Evolutionary conservation across 768 basidiomycete species (phyloP).

Genomic region (Kwoniella mangroviensis): DNA sequence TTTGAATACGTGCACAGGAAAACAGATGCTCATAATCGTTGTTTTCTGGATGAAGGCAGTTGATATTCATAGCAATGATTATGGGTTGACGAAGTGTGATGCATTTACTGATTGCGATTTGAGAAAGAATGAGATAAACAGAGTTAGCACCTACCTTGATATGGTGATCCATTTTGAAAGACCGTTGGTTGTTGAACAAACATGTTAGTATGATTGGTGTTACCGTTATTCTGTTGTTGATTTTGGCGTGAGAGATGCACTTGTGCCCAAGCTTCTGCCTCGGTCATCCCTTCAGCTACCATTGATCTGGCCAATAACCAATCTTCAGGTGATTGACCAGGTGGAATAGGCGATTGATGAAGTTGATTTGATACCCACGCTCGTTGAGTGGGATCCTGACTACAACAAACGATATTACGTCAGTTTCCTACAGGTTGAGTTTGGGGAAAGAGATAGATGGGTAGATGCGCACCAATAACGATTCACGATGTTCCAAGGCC

Average conservation of each 20-base stretch:
- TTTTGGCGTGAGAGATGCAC: constrained; percentile 11
- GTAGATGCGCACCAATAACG: constrained; percentile 23
- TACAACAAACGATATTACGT: constrained; percentile 1
- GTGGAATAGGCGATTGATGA: constrained; percentile 13
- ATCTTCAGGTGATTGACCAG: constrained; percentile 28
- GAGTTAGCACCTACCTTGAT: constrained; percentile 25
- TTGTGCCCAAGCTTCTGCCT: constrained; percentile 32
- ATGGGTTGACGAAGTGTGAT: not conserved
- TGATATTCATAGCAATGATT: not conserved
- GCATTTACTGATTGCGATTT: not conserved
- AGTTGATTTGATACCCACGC: constrained; percentile 26
- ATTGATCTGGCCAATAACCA: constrained; percentile 36
- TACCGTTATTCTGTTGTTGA: constrained; percentile 5
- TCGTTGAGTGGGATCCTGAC: constrained; percentile 20
- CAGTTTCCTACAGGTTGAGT: not conserved
- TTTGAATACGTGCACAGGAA: not conserved
- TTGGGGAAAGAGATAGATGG: not conserved
- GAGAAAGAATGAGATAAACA: not conserved
- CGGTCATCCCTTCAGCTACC: constrained; percentile 31
- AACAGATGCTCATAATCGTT: not conserved
- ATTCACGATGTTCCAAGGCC: constrained; percentile 24
- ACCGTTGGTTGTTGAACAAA: not conserved
- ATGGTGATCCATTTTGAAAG: constrained; percentile 7
- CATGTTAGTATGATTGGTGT: not conserved
- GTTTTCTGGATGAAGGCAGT: not conserved